Evolutionary conservation across 352 stramenopile species (phyloP).

Genomic region (Thalassiosira hispida): DNA sequence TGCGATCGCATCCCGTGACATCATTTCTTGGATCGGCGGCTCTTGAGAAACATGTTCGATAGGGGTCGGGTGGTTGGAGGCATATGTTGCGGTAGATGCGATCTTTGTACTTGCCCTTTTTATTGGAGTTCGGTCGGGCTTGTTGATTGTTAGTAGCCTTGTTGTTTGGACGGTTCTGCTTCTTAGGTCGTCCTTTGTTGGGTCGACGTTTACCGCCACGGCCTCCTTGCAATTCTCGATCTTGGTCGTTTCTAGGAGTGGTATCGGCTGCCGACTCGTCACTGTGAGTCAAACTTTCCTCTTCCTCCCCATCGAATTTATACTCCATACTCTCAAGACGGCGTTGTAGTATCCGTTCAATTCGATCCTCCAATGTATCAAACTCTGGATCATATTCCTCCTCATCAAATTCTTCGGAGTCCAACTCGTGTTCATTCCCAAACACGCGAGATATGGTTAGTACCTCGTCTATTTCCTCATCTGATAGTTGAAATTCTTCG

Average conservation of each 20-base stretch:
- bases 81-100: constrained; percentile 5
- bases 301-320: neutral
- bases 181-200: neutral
- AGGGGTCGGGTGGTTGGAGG: constrained; percentile 13
- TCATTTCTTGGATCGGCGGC: constrained; percentile 7
- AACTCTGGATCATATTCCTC: neutral
- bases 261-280: neutral
- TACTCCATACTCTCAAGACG: neutral
- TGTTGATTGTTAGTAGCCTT: neutral
- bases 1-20: neutral
- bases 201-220: too few species aligned
- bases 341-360: neutral
- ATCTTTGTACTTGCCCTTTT: constrained; percentile 3
- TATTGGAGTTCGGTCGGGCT: neutral
- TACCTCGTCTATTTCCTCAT: constrained; percentile 18
- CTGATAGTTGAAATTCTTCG: constrained; percentile 11
- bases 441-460: neutral
- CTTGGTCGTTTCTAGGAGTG: too few species aligned
- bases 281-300: neutral
- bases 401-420: neutral
- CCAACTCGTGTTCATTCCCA: neutral
- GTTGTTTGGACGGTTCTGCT: too few species aligned
- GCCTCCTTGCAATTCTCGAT: too few species aligned
- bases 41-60: constrained; percentile 1
- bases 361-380: constrained; percentile 3